Percentiles rank a stretch among this genome's conserved stretches.
Conservation (phyloP, 2,329 filamentous ascomycete genomes). For the Pseudodiploospora longispora region DNA sequence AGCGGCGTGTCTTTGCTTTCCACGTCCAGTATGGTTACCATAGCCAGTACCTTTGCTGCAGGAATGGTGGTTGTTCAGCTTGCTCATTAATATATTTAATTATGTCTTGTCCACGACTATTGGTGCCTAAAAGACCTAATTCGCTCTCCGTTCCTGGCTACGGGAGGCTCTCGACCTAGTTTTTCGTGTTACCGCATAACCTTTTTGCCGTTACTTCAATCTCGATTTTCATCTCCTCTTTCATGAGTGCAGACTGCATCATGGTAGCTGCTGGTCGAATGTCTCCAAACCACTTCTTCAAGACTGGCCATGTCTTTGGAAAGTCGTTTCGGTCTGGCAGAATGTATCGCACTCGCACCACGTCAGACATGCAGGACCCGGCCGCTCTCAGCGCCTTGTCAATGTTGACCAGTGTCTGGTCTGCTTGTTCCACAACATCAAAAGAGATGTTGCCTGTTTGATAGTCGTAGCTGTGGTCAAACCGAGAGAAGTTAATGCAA, state of each 20-base stretch:
- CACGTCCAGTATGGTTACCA: constrained; percentile 53
- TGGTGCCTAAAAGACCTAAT: background rate
- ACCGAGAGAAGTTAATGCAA: background rate
- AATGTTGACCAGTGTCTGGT: constrained; percentile 42
- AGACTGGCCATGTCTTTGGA: constrained; percentile 38
- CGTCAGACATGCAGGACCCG: constrained; percentile 33
- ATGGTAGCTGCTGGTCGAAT: constrained; percentile 47
- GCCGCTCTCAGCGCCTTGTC: constrained; percentile 35
- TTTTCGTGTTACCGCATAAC: constrained; percentile 11
- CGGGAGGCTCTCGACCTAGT: background rate
- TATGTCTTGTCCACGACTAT: too few relatives aligned
- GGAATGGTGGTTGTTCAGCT: constrained; percentile 29
- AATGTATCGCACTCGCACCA: constrained; percentile 46
- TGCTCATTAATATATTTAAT: constrained; percentile 13
- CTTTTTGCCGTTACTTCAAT: constrained; percentile 35
- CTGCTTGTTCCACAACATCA: constrained; percentile 38
- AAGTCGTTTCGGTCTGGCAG: constrained; percentile 41
- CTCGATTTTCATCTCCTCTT: constrained; percentile 39
- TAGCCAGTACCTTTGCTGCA: constrained; percentile 47
- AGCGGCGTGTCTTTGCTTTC: constrained; percentile 57
- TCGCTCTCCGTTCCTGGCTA: background rate
- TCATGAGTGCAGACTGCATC: constrained; percentile 42
- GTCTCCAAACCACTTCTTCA: constrained; percentile 40
- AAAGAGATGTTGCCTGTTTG: constrained; percentile 35
- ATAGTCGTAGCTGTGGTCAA: constrained; percentile 40